Evolutionary conservation across 176 grass and related monocot genomes (phyloP), one percentile per base, ranked within the genome.

Genomic region (Carex littledalei): DNA sequence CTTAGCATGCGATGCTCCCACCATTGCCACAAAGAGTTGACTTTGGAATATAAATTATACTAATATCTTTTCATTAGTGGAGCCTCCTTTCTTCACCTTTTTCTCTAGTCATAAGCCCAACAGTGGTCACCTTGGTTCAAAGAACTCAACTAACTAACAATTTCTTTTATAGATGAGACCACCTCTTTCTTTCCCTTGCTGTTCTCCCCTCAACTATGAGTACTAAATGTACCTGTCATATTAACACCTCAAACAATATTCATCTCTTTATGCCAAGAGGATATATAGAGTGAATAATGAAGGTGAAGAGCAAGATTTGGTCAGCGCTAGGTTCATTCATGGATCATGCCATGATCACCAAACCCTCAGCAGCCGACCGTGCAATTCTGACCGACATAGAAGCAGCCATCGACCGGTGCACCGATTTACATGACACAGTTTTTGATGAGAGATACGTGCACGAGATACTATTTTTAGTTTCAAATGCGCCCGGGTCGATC

Each of bases 401-500:
- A 43, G 75, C 90, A 7, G 88, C 96, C 34, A 62, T 95, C 54
- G 85, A 88, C 13, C 85, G 96, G 78, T 95, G 90, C 84, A 99
- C 91, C 24, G 83, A 80, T 57, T 4, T 84, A 26, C 74, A 79
- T 8, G 84, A 86, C 7, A 58, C n/a, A 5, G 57, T 45, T 29
- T 61, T 81, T 54, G 88, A 92, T 63, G 87, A 94, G 49, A 83
- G 87, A 22, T 86, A 88, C 67, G 93, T 99, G 29, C 88, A 95
- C 17, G 96, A 95, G 88, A 94, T 99, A 62, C 88, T 99, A 52
- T 99, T 95, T 71, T 79, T 95, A 50, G 93, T 99, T 26, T 99
- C 96, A n/a, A 99, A 99, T 84, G 84, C 91, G 3, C 96, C 93
- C 0, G 91, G 96, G 11, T 87, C 90, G 3, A 94, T 99, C 88